Evolutionary conservation across 2,329 filamentous ascomycete genomes (phyloP), one percentile per base, ranked within the genome.

Genomic region (Zasmidium angulare): DNA sequence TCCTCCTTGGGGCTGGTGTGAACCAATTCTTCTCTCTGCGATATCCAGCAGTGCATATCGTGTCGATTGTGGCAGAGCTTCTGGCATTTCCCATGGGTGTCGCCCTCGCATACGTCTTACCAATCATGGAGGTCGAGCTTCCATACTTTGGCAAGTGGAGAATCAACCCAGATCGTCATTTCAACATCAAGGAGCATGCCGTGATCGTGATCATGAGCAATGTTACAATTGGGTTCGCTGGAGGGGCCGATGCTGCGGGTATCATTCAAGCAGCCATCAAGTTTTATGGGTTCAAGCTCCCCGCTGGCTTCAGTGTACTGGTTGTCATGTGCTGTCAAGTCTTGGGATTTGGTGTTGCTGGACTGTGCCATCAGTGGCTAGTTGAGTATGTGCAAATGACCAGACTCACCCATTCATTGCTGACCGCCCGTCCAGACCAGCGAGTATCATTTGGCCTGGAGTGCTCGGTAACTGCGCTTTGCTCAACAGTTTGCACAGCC

Each of bases 361-460:
- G 91, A 1, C 80, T 96, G 47, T 90, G 90, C 1, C 82, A 91
- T 58, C 85, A 89, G 52, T 95, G 92, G 72, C 81, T 96, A 3
- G 91, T 96, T 24, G 86, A 90, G 23, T 36, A 36, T 36, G 29
- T 36, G 29, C 29, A 14, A 7, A 36, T 36, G 29, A 7, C 29
- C 14, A 36, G 29, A 36, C n/a, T n/a, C n/a, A n/a, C n/a, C 14
- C 7, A 36, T 36, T 36, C 29, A 14, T 14, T 36, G 29, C 7
- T 14, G 14, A 7, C 7, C 7, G 7, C 7, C 29, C 14, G 7
- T 14, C 7, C 29, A 36, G 29, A 43, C 91, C 91, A 0, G 90
- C 89, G 62, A 90, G 90, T 60, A 96, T 96, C 89, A 91, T 96
- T 50, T 96, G 91, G 91, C 91, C 91, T 1, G 89, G 89, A 21